Evolutionary conservation across 2,329 filamentous ascomycete species (phyloP).

Genomic region (Penicillium occitanis): DNA sequence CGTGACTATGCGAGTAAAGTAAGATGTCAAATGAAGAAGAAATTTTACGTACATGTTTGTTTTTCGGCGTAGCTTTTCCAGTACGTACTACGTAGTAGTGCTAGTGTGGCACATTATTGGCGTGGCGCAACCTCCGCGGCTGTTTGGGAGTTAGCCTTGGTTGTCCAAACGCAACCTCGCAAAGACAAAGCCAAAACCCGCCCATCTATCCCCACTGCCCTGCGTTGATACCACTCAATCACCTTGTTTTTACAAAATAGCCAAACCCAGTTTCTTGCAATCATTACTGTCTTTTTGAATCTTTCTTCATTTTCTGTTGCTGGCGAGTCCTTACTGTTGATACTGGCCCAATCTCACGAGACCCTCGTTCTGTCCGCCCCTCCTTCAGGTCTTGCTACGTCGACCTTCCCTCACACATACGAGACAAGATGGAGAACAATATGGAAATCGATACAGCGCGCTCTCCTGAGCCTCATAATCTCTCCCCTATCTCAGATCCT

Average conservation of each 20-base stretch:
- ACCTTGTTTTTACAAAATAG: background rate
- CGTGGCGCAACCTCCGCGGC: conserved; percentile 19
- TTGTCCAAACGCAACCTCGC: conserved; percentile 18
- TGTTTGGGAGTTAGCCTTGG: conserved; percentile 16
- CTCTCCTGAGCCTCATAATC: conserved; percentile 72
- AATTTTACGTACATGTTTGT: background rate
- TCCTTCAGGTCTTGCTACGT: conserved; percentile 28
- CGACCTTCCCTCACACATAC: conserved; percentile 28
- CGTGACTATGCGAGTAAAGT: background rate
- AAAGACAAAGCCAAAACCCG: conserved; percentile 11
- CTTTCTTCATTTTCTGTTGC: conserved; percentile 26
- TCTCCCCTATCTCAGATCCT: conserved; percentile 76
- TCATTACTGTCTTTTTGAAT: background rate
- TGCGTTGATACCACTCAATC: conserved; percentile 4
- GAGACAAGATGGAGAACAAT: conserved; percentile 78
- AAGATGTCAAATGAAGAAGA: background rate
- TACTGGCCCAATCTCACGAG: conserved; percentile 21
- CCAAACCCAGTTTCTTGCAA: background rate
- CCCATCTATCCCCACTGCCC: conserved; percentile 8
- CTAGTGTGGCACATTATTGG: conserved; percentile 3
- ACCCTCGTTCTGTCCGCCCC: conserved; percentile 22
- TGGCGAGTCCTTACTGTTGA: conserved; percentile 2
- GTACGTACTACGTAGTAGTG: no score
- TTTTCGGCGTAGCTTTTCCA: background rate
- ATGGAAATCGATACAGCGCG: conserved; percentile 95